Evolutionary conservation across 2,329 filamentous ascomycete genomes (phyloP).

Genomic region (Penicillium sp.): DNA sequence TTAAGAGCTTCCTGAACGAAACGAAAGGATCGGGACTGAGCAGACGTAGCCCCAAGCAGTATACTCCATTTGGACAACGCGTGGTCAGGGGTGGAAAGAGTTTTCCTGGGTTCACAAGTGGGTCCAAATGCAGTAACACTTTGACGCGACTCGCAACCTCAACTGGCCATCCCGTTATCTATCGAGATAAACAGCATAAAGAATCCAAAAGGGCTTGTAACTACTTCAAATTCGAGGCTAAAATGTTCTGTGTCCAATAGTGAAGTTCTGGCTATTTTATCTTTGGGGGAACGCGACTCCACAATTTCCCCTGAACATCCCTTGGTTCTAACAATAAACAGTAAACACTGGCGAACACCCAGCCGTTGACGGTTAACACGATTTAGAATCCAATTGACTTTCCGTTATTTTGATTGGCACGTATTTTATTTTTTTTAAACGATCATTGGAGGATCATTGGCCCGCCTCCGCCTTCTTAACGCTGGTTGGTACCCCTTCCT

Average conservation of each 20-base stretch:
- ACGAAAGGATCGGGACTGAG: not conserved
- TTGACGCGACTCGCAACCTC: not conserved
- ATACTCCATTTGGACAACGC: constrained; percentile 4
- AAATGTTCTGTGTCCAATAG: not conserved
- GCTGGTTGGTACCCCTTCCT: not conserved
- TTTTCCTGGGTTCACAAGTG: constrained; percentile 7
- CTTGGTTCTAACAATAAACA: not conserved
- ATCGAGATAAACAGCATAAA: not conserved
- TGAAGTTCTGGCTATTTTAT: not conserved
- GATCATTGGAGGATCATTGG: not conserved
- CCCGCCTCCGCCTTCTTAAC: not conserved
- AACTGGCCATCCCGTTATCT: not conserved
- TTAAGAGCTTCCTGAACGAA: not conserved
- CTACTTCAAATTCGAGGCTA: too few species aligned
- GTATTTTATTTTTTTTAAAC: not conserved
- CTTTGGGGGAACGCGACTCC: not conserved
- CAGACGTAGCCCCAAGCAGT: not conserved
- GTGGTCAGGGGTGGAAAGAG: constrained; percentile 12
- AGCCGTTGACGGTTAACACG: not conserved
- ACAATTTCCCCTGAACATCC: constrained; percentile 1
- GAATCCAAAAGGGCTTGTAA: not conserved
- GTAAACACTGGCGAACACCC: not conserved
- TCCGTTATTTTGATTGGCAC: not conserved
- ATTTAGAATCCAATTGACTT: not conserved
- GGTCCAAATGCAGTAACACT: constrained; percentile 3